A percentile compares a stretch with the other conserved stretches of the same genome.
These are phyloP conservation scores for Lasiodiplodia sp. DNA, from an alignment of 2,329 filamentous ascomycete species.

Conservation along the genomic window DNA sequence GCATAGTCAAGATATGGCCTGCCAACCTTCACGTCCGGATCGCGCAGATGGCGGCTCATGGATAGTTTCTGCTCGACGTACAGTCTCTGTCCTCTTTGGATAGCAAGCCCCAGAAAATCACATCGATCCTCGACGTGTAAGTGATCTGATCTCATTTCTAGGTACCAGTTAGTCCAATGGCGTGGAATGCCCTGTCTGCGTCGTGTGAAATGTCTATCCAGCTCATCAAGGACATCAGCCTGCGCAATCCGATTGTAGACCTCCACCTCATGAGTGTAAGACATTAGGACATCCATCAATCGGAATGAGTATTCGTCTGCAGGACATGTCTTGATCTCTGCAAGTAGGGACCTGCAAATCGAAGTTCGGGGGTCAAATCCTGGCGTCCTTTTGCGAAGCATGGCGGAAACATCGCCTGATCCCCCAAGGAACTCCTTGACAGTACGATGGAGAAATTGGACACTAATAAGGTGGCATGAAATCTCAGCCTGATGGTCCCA, in stretches of 20 bases:
- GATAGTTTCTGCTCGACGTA: neutral
- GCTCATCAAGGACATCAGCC: neutral
- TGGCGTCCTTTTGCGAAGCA: neutral
- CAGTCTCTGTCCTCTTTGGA: neutral
- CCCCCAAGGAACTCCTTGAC: neutral
- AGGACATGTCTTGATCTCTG: neutral
- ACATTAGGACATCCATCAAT: neutral
- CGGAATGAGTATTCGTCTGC: too few relatives aligned
- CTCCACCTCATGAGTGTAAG: neutral
- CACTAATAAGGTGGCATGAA: neutral
- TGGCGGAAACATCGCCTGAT: neutral
- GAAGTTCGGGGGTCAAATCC: neutral
- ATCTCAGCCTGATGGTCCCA: accelerated
- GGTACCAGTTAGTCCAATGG: neutral
- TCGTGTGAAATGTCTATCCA: neutral
- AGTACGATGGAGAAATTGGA: neutral
- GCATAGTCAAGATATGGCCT: neutral
- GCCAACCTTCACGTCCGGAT: neutral
- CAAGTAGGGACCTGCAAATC: neutral
- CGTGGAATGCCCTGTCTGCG: too few relatives aligned
- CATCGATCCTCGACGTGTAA: too few relatives aligned
- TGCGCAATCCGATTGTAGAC: neutral
- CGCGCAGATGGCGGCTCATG: neutral
- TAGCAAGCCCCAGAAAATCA: neutral
- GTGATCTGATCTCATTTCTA: too few relatives aligned